Conservation (phyloP, 1,284 basidiomycete species). For the Ustilago tritici region DNA sequence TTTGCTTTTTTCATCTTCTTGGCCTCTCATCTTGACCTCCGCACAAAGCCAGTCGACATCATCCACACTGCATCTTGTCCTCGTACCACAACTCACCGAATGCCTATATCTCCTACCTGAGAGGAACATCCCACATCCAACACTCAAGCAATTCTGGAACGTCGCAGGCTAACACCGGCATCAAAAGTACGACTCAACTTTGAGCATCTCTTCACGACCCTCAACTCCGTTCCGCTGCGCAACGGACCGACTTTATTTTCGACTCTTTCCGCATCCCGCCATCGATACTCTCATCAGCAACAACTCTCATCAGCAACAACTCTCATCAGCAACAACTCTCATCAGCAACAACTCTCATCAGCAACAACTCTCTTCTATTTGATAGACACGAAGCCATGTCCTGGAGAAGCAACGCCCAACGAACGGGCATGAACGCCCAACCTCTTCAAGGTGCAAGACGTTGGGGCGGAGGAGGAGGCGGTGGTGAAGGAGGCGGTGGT, state of each 20-base stretch:
- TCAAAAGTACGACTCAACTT: neutral
- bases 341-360: too few species aligned
- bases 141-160: neutral
- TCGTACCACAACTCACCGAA: neutral
- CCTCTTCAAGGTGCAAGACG: conserved; percentile 60
- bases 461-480: conserved; percentile 60
- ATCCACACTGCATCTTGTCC: neutral
- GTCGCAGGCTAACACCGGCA: neutral
- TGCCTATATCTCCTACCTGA: neutral
- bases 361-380: neutral
- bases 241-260: neutral
- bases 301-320: neutral
- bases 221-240: neutral
- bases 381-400: conserved; percentile 45
- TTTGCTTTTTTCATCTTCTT: conserved; percentile 9
- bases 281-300: neutral
- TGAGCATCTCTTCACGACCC: neutral
- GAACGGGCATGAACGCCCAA: conserved; percentile 67
- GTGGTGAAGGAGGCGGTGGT: conserved; percentile 8
- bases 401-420: conserved; percentile 66
- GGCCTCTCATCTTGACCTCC: neutral
- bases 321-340: neutral
- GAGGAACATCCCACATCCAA: neutral
- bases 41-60: neutral
- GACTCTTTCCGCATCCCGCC: neutral